Conservation (phyloP, 2,329 filamentous ascomycete genomes). For the Colletotrichum kahawae region DNA sequence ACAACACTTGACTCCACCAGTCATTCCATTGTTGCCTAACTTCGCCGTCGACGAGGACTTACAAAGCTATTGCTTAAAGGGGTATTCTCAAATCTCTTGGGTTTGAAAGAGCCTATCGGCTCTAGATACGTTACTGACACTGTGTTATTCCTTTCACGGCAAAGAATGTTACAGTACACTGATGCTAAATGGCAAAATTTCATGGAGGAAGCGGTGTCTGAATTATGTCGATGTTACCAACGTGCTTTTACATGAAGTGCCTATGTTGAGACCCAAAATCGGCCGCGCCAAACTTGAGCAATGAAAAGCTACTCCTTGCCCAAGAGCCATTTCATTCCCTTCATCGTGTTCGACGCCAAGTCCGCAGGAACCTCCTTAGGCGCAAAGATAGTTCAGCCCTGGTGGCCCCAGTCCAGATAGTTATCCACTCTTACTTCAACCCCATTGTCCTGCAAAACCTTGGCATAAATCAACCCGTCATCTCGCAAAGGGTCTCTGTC, state of each 20-base stretch:
- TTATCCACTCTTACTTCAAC: slow-evolving; percentile 47
- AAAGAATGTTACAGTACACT: too few relatives aligned
- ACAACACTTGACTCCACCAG: too few relatives aligned
- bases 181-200: too few relatives aligned
- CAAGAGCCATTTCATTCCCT: slow-evolving; percentile 11
- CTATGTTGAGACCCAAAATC: rapidly evolving
- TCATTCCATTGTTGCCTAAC: too few relatives aligned
- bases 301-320: neutral
- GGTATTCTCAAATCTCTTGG: too few relatives aligned
- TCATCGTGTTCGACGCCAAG: slow-evolving; percentile 2
- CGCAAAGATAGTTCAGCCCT: slow-evolving; percentile 1
- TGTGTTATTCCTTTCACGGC: too few relatives aligned
- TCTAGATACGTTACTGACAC: too few relatives aligned
- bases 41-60: too few relatives aligned
- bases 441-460: slow-evolving; percentile 46
- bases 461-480: slow-evolving; percentile 57
- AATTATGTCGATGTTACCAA: rapidly evolving
- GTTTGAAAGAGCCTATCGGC: too few relatives aligned
- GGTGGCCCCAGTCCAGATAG: slow-evolving; percentile 10
- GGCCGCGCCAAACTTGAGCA: rapidly evolving
- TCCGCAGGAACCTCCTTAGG: neutral
- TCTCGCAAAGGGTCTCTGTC: slow-evolving; percentile 57
- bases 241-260: neutral
- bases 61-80: too few relatives aligned
- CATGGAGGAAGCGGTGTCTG: too few relatives aligned